phyloP scores from a whole-genome alignment of 257 asterid species.

The Dorcoceras hygrometricum region DNA sequence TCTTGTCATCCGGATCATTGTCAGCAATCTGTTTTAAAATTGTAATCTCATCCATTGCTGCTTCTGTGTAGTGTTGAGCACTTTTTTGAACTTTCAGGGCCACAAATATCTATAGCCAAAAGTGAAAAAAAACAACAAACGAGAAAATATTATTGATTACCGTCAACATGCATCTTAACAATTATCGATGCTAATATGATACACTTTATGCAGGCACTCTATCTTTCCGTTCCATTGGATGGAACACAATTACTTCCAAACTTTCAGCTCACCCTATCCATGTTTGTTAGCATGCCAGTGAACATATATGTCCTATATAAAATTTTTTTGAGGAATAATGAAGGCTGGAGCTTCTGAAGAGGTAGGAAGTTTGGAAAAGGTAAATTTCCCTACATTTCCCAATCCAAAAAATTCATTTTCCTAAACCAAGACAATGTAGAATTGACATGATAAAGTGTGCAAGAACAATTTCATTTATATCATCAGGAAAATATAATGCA shows the following conservation, averaged over 20 bases:
- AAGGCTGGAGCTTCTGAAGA: conserved; percentile 11
- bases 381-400: neutral
- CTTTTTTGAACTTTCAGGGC: conserved; percentile 96
- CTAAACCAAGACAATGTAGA: neutral
- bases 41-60: conserved; percentile 93
- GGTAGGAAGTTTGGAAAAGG: neutral
- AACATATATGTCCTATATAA: neutral
- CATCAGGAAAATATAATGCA: neutral
- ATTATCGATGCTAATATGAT: neutral
- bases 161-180: conserved; percentile 9
- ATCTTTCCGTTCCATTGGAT: no score
- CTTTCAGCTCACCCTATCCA: neutral
- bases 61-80: conserved; percentile 93
- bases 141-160: neutral
- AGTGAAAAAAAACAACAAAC: no score
- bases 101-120: conserved; percentile 57
- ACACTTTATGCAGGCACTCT: neutral
- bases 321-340: neutral
- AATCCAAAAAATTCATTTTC: neutral
- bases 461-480: neutral
- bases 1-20: conserved; percentile 81
- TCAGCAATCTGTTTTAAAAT: conserved; percentile 88
- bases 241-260: no score
- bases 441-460: neutral
- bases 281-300: neutral